Conservation (phyloP, 2,329 filamentous ascomycete genomes). For the Penicillium brevicompactum region DNA sequence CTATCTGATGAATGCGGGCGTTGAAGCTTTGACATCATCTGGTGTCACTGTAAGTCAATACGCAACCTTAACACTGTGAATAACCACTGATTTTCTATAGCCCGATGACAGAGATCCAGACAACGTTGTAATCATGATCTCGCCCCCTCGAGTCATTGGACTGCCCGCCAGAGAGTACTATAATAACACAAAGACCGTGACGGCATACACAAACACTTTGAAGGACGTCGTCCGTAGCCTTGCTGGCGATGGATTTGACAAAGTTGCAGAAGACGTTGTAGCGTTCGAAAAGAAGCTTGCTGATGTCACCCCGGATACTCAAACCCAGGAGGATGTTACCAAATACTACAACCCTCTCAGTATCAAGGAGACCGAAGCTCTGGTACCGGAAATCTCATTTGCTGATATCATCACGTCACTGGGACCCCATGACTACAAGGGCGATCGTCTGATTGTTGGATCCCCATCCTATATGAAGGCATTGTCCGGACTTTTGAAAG, state of each 20-base stretch:
- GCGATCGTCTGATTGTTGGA: slow-evolving; percentile 59
- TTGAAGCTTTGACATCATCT: slow-evolving; percentile 36
- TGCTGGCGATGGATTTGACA: slow-evolving; percentile 28
- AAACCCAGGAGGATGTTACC: slow-evolving; percentile 63
- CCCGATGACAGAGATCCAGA: slow-evolving; percentile 60
- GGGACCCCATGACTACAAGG: slow-evolving; percentile 53
- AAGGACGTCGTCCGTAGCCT: slow-evolving; percentile 47
- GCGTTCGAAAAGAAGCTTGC: slow-evolving; percentile 64
- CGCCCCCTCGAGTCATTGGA: slow-evolving; percentile 53
- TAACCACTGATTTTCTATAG: slow-evolving; percentile 19
- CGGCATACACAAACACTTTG: slow-evolving; percentile 53
- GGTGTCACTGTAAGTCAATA: slow-evolving; percentile 34
- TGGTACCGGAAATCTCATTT: slow-evolving; percentile 61
- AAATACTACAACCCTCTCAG: slow-evolving; percentile 68
- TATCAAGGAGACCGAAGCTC: slow-evolving; percentile 56
- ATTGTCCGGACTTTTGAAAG: slow-evolving; percentile 57
- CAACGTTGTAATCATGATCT: slow-evolving; percentile 51
- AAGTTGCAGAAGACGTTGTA: slow-evolving; percentile 49
- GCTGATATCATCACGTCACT: slow-evolving; percentile 55
- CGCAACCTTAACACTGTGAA: background rate
- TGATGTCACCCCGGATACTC: slow-evolving; percentile 58
- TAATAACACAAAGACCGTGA: slow-evolving; percentile 55
- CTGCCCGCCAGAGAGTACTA: slow-evolving; percentile 66
- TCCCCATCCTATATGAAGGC: slow-evolving; percentile 64
- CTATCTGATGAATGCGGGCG: slow-evolving; percentile 41